Evolutionary conservation across 2,329 filamentous ascomycete species (phyloP).

Genomic region (Fusarium praegraminearum): DNA sequence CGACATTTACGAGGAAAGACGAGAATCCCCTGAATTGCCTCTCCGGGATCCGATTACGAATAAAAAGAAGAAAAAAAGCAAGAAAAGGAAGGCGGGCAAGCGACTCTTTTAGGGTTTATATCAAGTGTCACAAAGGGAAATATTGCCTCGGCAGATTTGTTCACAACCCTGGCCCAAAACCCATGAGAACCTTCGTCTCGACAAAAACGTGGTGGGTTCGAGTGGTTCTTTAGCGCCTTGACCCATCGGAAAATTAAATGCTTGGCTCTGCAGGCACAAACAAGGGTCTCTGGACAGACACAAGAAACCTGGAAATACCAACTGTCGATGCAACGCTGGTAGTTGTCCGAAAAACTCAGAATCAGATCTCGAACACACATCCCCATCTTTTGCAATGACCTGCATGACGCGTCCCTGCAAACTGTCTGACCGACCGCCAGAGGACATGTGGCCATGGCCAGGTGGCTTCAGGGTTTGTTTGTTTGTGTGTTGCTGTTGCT

Average conservation of each 20-base stretch:
- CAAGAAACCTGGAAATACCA: not conserved
- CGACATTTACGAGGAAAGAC: not conserved
- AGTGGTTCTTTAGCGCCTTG: not conserved
- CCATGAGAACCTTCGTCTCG: not conserved
- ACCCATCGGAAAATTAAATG: conserved; percentile 9
- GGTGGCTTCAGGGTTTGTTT: not conserved
- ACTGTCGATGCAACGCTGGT: not conserved
- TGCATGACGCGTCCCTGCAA: conserved; percentile 17
- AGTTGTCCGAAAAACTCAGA: not conserved
- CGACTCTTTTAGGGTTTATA: not conserved
- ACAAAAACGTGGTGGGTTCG: not conserved
- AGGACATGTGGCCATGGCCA: not conserved
- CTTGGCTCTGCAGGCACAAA: conserved; percentile 9
- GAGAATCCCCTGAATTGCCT: not conserved
- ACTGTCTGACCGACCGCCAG: not conserved
- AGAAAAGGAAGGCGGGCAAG: not conserved
- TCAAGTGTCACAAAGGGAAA: not conserved
- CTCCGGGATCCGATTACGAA: too few relatives aligned
- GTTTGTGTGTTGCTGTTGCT: not conserved
- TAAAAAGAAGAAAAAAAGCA: not conserved
- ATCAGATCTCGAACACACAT: not conserved
- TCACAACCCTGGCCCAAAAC: not conserved
- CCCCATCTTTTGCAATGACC: not conserved
- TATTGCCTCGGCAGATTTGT: not conserved
- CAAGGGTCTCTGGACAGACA: not conserved